These are phyloP conservation scores for Aspergillus intermedius DNA, from an alignment of 2,329 filamentous ascomycete species.

Conservation along the genomic window DNA sequence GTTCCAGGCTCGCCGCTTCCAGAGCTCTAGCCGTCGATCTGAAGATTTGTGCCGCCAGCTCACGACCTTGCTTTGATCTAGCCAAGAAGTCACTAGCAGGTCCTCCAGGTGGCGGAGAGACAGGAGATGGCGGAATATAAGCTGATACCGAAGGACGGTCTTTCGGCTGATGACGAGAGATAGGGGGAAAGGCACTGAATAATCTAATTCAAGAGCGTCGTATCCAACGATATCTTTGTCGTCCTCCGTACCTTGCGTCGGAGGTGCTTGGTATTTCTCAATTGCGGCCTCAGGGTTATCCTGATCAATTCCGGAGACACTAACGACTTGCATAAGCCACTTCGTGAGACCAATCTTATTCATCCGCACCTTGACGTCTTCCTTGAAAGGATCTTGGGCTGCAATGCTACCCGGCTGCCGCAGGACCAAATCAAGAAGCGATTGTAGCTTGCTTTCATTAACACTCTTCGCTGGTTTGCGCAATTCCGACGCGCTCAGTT, in stretches of 20 bases:
- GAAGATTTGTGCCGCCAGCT: constrained; percentile 78
- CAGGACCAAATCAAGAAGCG: constrained; percentile 86
- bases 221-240: constrained; percentile 84
- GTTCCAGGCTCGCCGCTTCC: constrained; percentile 91
- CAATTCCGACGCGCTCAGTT: constrained; percentile 81
- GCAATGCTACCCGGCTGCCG: constrained; percentile 95
- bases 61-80: constrained; percentile 72
- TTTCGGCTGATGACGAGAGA: constrained; percentile 93
- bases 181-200: constrained; percentile 87
- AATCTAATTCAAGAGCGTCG: constrained; percentile 89
- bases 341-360: constrained; percentile 90
- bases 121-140: constrained; percentile 88
- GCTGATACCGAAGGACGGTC: constrained; percentile 93
- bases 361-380: constrained; percentile 96
- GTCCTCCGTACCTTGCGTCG: constrained; percentile 59
- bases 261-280: constrained; percentile 68
- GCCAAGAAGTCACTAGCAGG: constrained; percentile 80
- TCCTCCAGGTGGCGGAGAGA: constrained; percentile 85
- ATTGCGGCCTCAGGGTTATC: constrained; percentile 56
- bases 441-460: constrained; percentile 90
- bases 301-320: constrained; percentile 90
- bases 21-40: constrained; percentile 69
- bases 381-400: constrained; percentile 92
- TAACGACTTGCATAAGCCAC: constrained; percentile 91
- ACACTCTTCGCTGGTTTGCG: constrained; percentile 82